Evolutionary conservation across 2,329 filamentous ascomycete genomes (phyloP).

Genomic region (Claviceps capensis): DNA sequence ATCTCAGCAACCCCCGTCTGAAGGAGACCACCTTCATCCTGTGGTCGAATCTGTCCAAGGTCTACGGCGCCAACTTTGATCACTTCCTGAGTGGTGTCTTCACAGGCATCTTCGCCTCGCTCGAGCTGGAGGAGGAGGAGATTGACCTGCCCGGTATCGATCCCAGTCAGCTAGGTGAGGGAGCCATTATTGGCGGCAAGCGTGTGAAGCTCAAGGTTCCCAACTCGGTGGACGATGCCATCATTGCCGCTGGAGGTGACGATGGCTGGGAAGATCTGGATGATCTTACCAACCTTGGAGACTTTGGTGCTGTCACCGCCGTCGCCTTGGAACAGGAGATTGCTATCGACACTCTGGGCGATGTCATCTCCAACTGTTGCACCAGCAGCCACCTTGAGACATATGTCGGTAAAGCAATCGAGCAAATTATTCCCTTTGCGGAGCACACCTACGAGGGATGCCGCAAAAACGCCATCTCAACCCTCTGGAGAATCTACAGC

Average conservation of each 20-base stretch:
- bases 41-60: conserved; percentile 88
- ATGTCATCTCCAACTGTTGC: conserved; percentile 79
- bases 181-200: conserved; percentile 66
- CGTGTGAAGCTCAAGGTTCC: conserved; percentile 63
- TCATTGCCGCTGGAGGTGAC: conserved; percentile 41
- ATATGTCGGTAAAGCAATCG: conserved; percentile 80
- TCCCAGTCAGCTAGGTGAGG: conserved; percentile 49
- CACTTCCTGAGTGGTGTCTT: conserved; percentile 68
- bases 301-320: conserved; percentile 74
- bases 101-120: conserved; percentile 66
- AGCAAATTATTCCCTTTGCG: conserved; percentile 64
- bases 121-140: conserved; percentile 83
- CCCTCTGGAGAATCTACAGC: conserved; percentile 85
- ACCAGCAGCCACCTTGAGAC: conserved; percentile 57
- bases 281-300: conserved; percentile 70
- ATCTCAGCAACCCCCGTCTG: conserved; percentile 77
- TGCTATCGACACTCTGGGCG: conserved; percentile 85
- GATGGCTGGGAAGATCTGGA: conserved; percentile 49
- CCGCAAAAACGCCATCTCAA: conserved; percentile 81
- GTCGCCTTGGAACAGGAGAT: conserved; percentile 95
- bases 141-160: conserved; percentile 55
- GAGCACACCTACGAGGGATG: conserved; percentile 90
- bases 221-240: conserved; percentile 41
- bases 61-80: conserved; percentile 74
- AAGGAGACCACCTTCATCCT: conserved; percentile 96